phyloP scores from a whole-genome alignment of 352 stramenopile species.

The Plasmopara halstedii region DNA sequence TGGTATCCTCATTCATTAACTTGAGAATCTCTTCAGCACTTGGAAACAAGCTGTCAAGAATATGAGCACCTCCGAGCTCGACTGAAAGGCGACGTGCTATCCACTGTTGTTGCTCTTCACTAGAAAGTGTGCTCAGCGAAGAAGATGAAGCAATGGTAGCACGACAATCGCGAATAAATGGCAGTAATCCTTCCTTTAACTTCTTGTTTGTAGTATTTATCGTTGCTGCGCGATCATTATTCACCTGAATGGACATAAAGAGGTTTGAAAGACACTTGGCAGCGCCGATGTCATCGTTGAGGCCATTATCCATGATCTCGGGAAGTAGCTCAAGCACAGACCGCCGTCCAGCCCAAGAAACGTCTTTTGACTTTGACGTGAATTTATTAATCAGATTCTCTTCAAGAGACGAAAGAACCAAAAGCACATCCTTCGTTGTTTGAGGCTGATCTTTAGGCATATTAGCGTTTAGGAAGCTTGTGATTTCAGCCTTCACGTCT shows the following conservation, averaged over 20 bases:
- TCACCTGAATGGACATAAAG: not conserved
- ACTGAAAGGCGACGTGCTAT: constrained; percentile 19
- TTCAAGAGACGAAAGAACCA: constrained; percentile 33
- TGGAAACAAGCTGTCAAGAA: constrained; percentile 15
- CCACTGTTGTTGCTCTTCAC: constrained; percentile 28
- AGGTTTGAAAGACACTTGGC: constrained; percentile 9
- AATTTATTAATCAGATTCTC: constrained; percentile 21
- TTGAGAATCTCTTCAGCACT: constrained; percentile 17
- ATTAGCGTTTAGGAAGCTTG: constrained; percentile 20
- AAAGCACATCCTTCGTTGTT: constrained; percentile 27
- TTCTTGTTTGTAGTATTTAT: constrained; percentile 4
- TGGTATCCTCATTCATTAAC: constrained; percentile 8
- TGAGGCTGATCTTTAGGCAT: constrained; percentile 4
- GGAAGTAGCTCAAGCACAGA: constrained; percentile 22
- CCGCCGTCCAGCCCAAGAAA: constrained; percentile 12
- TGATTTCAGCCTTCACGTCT: constrained; percentile 23
- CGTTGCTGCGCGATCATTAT: not conserved
- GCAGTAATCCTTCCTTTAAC: constrained; percentile 16
- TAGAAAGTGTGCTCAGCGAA: constrained; percentile 15
- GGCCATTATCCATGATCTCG: constrained; percentile 5
- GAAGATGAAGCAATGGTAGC: constrained; percentile 18
- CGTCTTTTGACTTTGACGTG: not conserved
- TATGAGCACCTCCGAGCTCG: constrained; percentile 16
- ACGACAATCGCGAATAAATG: constrained; percentile 23
- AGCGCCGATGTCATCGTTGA: constrained; percentile 3